These are phyloP conservation scores for Tilletia indica DNA, from an alignment of 1,284 basidiomycete species.

Conservation along the genomic window DNA sequence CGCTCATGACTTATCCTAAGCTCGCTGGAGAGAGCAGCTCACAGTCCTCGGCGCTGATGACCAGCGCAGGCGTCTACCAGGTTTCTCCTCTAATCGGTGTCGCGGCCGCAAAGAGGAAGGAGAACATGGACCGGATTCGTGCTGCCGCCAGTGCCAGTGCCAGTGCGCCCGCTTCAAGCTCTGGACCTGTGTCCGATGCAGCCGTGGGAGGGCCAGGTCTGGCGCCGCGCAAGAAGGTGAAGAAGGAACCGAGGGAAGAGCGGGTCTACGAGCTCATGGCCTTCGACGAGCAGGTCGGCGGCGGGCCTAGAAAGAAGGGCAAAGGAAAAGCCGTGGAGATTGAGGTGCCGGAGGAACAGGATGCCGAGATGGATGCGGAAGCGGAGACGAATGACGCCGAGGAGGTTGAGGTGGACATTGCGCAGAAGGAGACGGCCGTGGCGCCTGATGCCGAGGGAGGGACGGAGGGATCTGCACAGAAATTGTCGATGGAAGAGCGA, in stretches of 20 bases:
- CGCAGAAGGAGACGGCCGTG: not conserved
- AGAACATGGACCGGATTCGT: conserved; percentile 15
- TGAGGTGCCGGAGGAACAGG: conserved; percentile 20
- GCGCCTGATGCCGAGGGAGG: not conserved
- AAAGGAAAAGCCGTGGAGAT: conserved; percentile 26
- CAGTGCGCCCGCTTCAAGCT: too few relatives aligned
- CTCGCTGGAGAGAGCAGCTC: not conserved
- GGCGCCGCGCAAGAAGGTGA: conserved; percentile 12
- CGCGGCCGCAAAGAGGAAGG: conserved; percentile 3
- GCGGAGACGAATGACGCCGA: conserved; percentile 9
- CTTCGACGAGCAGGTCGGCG: conserved; percentile 41
- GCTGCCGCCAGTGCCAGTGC: not conserved
- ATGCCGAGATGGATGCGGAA: not conserved
- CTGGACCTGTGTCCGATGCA: too few relatives aligned
- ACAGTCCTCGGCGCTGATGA: not conserved
- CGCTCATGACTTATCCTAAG: conserved; percentile 11
- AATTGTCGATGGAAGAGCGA: conserved; percentile 68
- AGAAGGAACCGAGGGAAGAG: conserved; percentile 15
- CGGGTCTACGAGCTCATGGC: conserved; percentile 50
- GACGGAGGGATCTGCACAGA: not conserved
- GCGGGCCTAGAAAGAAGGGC: conserved; percentile 31
- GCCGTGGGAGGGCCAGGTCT: not conserved
- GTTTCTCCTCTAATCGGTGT: not conserved
- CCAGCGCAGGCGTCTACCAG: conserved; percentile 2
- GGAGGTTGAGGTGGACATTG: not conserved